phyloP scores from a whole-genome alignment of 2,329 filamentous ascomycete species.

The Clonostachys rosea region DNA sequence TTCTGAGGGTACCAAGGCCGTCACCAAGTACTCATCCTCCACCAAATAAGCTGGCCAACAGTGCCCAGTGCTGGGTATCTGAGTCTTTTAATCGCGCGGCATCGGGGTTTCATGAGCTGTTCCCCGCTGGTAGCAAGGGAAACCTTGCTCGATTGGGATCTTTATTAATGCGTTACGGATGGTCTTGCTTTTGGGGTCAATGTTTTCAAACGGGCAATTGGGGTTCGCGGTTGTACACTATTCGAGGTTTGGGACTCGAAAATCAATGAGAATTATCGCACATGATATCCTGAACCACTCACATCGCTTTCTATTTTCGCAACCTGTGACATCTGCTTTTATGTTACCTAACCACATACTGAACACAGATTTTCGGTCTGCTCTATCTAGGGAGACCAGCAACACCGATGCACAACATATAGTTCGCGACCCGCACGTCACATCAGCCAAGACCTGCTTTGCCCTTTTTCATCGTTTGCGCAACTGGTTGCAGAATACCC shows the following conservation, averaged over 20 bases:
- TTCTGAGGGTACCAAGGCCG: conserved; percentile 98
- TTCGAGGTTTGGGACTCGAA: conserved; percentile 59
- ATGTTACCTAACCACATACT: background rate
- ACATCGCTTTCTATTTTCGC: conserved; percentile 9
- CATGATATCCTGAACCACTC: conserved; percentile 31
- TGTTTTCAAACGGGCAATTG: conserved; percentile 65
- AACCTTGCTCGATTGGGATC: conserved; percentile 35
- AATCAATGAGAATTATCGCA: conserved; percentile 53
- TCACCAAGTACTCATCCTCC: conserved; percentile 99
- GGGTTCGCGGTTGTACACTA: conserved; percentile 72
- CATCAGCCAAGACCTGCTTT: conserved; percentile 75
- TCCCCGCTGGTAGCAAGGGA: conserved; percentile 13
- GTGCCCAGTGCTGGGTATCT: conserved; percentile 47
- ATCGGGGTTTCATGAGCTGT: conserved; percentile 55
- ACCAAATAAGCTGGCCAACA: conserved; percentile 72
- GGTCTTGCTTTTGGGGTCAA: conserved; percentile 62
- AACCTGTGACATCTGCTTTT: conserved; percentile 5
- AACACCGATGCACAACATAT: too few relatives aligned
- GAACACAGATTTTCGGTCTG: too few relatives aligned
- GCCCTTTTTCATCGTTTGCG: conserved; percentile 80
- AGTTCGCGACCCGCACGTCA: too few relatives aligned
- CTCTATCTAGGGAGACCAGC: too few relatives aligned
- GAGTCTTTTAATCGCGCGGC: conserved; percentile 41
- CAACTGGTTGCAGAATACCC: conserved; percentile 81
- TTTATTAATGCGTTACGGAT: conserved; percentile 71